Evolutionary conservation across 108 stramenopile species (phyloP), one percentile per base, ranked within the genome.

Genomic region (Fragilaria radians): DNA sequence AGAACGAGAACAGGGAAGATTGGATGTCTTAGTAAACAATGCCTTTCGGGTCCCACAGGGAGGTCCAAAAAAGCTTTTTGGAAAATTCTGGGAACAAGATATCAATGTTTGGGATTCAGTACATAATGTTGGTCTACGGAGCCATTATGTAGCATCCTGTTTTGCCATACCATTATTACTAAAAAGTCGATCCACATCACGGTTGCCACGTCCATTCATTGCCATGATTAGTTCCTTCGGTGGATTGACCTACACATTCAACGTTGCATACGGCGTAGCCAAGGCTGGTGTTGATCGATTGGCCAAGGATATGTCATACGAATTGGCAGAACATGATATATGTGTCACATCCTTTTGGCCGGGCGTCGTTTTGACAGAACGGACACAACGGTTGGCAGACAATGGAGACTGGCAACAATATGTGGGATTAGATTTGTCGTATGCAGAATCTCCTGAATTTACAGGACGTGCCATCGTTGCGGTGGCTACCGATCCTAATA

Each of bases 231-330:
- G 67, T 19, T 75, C 72, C 52, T 93, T 93, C 59, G 92, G 92
- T 14, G 92, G 88, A 5, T 72, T 74, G 32, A 60, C 72, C 26
- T 93, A 93, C 56, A 86, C 92, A 5, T 93, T 93, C 70, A 93
- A 93, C 70, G 86, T 94, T 0, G 81, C 93, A 5, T 96, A 96
- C 59, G 95, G 95, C 4, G 88, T 94, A 5, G 89, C 83, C 22
- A 96, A 96, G 61, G 89, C 89, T 1, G 95, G 67, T 4, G 63
- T 86, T 5, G 95, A 95, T 69, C 72, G 94, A 25, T 62, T 93
- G 67, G 82, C 84, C 3, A 46, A 59, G 18, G 93, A 94, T 62
- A 91, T 91, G 88, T 49, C 88, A 24, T 30, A 74, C 23, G 79
- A 96, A 36, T 52, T 65, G 23, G 52, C 71, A 29, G 66, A 79